Evolutionary conservation across 2,329 filamentous ascomycete species (phyloP), one percentile per base, ranked within the genome.

Genomic region (Zymoseptoria brevis): DNA sequence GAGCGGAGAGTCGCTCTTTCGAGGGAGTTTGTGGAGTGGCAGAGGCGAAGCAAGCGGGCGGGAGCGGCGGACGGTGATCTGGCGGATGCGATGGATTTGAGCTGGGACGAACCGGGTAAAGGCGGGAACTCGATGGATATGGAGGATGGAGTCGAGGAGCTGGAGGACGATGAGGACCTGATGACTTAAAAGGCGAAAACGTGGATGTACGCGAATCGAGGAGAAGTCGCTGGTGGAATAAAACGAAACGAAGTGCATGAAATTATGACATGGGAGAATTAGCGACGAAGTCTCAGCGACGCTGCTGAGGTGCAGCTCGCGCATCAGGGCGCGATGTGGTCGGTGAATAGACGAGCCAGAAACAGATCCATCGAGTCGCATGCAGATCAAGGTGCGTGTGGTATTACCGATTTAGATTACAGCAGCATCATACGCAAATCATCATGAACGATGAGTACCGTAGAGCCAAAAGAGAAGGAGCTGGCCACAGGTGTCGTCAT

Each of bases 11-110:
- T 87, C 54, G 81, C 80, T 50, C 69, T 87, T 50, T 81, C 77
- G 57, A 82, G 80, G 65, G 84, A 87, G 68, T 84, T 82, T 65
- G 74, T 85, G 30, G 81, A 84, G 50, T 76, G 76, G 55, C 60
- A 80, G 55, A 79, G 78, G 66, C 76, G 79, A 57, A 79, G 75
- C 66, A 75, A 76, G 71, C 74, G 75, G 56, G 66, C 68, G 30
- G 64, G 63, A 22, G 71, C 69, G n/a, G 67, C 67, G 8, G 71
- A 71, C 45, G 66, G 64, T 11, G 72, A 73, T 48, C 63, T 68
- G 30, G 71, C 71, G 19, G 73, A 74, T 51, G 68, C 69, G 52
- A 73, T 74, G 72, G 71, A 73, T 60, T 59, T 72, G 16, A 67
- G 64, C 1, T 73, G 66, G 63, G 71, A 72, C 19, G 57, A 59